Percentiles rank a stretch among this genome's conserved stretches.
Conservation (phyloP, 371 early-diverging fungal genomes). For the Blakeslea trispora region DNA sequence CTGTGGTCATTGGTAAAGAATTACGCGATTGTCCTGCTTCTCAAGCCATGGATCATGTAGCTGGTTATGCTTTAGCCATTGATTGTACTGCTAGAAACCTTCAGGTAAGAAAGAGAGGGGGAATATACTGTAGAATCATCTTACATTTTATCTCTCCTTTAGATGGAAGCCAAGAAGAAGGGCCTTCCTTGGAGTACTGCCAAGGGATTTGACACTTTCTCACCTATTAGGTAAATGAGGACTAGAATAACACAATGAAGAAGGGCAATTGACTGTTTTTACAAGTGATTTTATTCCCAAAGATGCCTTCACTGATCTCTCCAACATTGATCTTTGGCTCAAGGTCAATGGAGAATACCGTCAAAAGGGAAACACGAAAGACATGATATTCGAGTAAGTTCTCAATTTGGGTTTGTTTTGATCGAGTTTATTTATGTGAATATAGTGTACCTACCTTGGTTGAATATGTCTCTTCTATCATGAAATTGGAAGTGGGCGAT, state of each 20-base stretch:
- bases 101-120: too few species aligned
- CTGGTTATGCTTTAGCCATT: slow-evolving; percentile 87
- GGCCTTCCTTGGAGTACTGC: slow-evolving; percentile 92
- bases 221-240: slow-evolving; percentile 80
- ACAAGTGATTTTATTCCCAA: slow-evolving; percentile 78
- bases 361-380: slow-evolving; percentile 85
- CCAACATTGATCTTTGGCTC: slow-evolving; percentile 78
- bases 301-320: slow-evolving; percentile 66
- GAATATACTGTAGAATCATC: too few species aligned
- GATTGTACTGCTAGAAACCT: slow-evolving; percentile 93
- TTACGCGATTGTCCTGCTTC: slow-evolving; percentile 74
- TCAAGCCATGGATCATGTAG: slow-evolving; percentile 70
- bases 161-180: slow-evolving; percentile 80
- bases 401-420: not conserved
- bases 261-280: not conserved
- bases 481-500: slow-evolving; percentile 86
- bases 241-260: too few species aligned
- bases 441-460: slow-evolving; percentile 73
- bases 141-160: not conserved
- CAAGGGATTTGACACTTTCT: slow-evolving; percentile 96
- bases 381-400: slow-evolving; percentile 89
- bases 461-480: slow-evolving; percentile 77
- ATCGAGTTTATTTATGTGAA: not conserved
- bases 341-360: slow-evolving; percentile 78
- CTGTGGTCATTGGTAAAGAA: slow-evolving; percentile 86